phyloP scores from a whole-genome alignment of 768 basidiomycete species.

The Lentinula sp. region DNA sequence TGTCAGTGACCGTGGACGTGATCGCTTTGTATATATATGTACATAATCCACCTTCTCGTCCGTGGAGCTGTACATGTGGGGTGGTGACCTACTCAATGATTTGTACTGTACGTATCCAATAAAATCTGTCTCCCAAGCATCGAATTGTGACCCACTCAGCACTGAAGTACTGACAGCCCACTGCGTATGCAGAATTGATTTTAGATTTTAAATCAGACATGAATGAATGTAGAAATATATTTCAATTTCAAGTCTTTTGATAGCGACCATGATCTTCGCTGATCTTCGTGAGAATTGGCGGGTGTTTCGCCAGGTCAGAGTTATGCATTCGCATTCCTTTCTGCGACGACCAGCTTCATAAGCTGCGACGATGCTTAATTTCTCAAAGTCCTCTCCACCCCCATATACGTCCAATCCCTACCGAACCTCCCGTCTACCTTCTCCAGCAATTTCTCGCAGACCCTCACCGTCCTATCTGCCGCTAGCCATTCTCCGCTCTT shows the following conservation, averaged over 20 bases:
- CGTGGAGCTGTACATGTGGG: no score
- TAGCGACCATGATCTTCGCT: not conserved
- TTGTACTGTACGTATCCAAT: no score
- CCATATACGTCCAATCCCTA: not conserved
- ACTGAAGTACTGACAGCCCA: no score
- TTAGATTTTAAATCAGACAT: no score
- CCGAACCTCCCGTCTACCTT: not conserved
- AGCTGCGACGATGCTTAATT: not conserved
- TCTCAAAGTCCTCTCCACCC: not conserved
- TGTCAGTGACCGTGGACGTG: not conserved
- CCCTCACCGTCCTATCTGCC: not conserved
- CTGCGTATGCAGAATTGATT: no score
- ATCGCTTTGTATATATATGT: not conserved
- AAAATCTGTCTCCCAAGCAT: no score
- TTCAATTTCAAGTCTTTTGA: not conserved
- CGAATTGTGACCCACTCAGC: no score
- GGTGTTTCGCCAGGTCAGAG: not conserved
- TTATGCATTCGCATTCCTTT: not conserved
- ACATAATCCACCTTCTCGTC: not conserved
- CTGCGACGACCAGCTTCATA: not conserved
- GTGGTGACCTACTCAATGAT: no score
- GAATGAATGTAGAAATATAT: no score
- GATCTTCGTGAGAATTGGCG: not conserved
- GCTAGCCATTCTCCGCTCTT: not conserved
- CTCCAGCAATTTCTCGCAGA: not conserved